Base-by-base conservation (phyloP, 1,139 yeast genomes). In the Protomyces gravidus region DNA sequence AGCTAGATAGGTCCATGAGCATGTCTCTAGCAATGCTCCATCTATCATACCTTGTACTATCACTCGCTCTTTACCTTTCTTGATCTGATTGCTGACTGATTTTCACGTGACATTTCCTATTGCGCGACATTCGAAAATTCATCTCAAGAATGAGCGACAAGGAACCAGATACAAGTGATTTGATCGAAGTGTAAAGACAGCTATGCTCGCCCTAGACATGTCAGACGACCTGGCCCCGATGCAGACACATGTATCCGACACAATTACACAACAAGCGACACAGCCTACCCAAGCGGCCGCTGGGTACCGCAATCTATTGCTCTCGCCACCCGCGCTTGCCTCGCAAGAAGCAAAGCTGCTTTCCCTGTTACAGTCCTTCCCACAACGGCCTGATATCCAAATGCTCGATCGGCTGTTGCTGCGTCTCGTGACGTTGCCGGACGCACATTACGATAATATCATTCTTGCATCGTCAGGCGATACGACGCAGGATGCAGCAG, bases 321-420 rank as follows among this genome's bases (percentile, higher is more conserved):
- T 86, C 59, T 77, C 86, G 56, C 90, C 86, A 67, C 92, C 94
- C 11, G 83, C 87, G 4, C 79, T 83, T 58, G 89, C 86, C 4
- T 80, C 87, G 0, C 79, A 81, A 48, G 84, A 83, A 36, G 75
- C 72, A 23, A 63, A 71, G 45, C 82, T 84, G 25, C 78, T 74
- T 50, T 58, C 66, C 1, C 70, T 74, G 50, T 79, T 81, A 66
- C 67, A 69, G 33, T 55, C 60, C 45, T 69, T 71, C 45, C 68
- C 69, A 25, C 59, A 65, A 13, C 64, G 67, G 11, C 66, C 66
- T 30, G 76, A 77, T 46, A 89, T 84, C 69, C 86, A 84, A 66
- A 79, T 88, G 57, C 80, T 86, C 51, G 92, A 86, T 69, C 77
- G 94, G 62, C 80, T 88, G 45, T 81, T 86, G 40, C 78, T 75